Conservation (phyloP, 805 yeast species). For the Wickerhamomyces bisporus region DNA sequence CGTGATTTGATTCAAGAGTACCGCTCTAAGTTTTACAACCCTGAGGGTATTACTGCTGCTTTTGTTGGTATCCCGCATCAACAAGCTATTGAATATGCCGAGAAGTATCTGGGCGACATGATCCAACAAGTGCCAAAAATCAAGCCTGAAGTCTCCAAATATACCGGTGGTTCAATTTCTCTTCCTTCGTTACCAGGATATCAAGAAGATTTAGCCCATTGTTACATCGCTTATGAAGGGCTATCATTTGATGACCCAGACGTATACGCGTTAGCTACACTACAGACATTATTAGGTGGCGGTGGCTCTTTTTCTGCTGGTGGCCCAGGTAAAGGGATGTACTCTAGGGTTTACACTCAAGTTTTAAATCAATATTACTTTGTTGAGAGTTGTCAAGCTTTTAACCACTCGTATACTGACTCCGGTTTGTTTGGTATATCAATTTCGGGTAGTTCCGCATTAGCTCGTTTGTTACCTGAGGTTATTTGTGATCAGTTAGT, state of each 20-base stretch:
- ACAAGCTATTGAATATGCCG: constrained; percentile 58
- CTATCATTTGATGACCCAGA: constrained; percentile 78
- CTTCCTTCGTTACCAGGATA: constrained; percentile 57
- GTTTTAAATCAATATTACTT: constrained; percentile 89
- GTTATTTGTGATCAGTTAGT: constrained; percentile 64
- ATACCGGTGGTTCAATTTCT: constrained; percentile 56
- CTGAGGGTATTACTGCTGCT: constrained; percentile 79
- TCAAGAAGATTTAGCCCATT: constrained; percentile 75
- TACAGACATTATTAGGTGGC: constrained; percentile 90
- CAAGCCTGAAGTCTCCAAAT: constrained; percentile 36
- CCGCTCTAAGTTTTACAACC: constrained; percentile 62
- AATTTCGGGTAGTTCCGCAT: constrained; percentile 78
- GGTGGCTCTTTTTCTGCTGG: constrained; percentile 98
- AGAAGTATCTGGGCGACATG: constrained; percentile 63
- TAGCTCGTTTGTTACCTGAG: constrained; percentile 79
- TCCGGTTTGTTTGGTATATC: constrained; percentile 90
- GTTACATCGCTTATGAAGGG: constrained; percentile 87
- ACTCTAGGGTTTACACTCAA: constrained; percentile 85
- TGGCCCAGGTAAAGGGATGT: constrained; percentile 99
- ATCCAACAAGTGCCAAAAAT: constrained; percentile 26
- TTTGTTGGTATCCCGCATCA: constrained; percentile 80
- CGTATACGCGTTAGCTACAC: constrained; percentile 82
- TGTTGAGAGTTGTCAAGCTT: constrained; percentile 81
- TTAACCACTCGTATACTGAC: constrained; percentile 86
- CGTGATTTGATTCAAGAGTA: constrained; percentile 52